phyloP scores from a whole-genome alignment of 805 yeast genomes.

The Pichia cephalocereana region DNA sequence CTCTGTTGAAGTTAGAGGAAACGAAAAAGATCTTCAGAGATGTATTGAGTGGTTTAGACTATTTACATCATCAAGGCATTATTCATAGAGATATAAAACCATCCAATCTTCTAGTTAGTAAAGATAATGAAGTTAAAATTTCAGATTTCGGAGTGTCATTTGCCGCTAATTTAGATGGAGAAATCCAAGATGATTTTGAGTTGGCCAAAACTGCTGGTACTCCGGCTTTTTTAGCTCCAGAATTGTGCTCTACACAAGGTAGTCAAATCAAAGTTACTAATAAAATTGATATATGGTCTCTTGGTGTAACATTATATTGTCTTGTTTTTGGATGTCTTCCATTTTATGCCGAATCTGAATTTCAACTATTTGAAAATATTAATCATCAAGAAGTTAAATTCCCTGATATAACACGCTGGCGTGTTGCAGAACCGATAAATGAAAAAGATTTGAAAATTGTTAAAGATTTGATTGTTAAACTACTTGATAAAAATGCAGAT shows the following conservation, averaged over 20 bases:
- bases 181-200: conserved; percentile 66
- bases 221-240: conserved; percentile 95
- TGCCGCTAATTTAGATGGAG: conserved; percentile 41
- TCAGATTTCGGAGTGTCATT: conserved; percentile 96
- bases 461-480: conserved; percentile 47
- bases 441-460: conserved; percentile 29
- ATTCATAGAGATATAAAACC: conserved; percentile 92
- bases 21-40: conserved; percentile 71
- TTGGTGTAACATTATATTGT: conserved; percentile 88
- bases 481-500: conserved; percentile 64
- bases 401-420: conserved; percentile 36
- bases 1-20: conserved; percentile 57
- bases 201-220: conserved; percentile 96
- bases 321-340: conserved; percentile 83
- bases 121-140: conserved; percentile 71
- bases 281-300: conserved; percentile 95
- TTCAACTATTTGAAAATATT: conserved; percentile 75
- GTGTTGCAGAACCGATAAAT: conserved; percentile 15
- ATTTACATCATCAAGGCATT: conserved; percentile 81
- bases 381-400: conserved; percentile 49
- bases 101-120: conserved; percentile 70
- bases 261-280: conserved; percentile 49
- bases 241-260: conserved; percentile 61
- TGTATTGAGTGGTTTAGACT: conserved; percentile 80
- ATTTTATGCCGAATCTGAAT: conserved; percentile 79